Evolutionary conservation across 805 yeast species (phyloP), one percentile per base, ranked within the genome.

Genomic region (Kazachstania taianensis): DNA sequence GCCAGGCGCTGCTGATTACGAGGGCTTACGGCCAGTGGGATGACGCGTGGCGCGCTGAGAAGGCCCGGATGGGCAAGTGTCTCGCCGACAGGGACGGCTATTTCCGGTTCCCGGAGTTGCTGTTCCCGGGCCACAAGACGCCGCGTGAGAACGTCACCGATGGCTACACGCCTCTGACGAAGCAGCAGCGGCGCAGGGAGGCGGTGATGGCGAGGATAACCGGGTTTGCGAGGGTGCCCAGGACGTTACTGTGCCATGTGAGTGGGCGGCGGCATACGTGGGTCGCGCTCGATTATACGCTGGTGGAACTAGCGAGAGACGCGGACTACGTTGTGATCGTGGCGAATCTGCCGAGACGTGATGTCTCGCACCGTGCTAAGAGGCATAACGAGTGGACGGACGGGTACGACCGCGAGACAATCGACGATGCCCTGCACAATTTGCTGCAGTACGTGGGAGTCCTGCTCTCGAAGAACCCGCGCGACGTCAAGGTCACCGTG

Each of bases 191-290:
- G 32, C 36, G 53, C 24, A 48, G 38, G 24, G 45, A 48, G 27
- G 43, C 35, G 29, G 37, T 57, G 5, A 24, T 52, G 7, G 34
- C 42, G 8, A 41, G 45, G 20, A 45, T 42, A 18, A 41, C 50
- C 4, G 58, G 55, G 13, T 48, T 39, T 16, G 48, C 53, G 5
- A 49, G 46, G 22, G 40, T 45, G 5, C 58, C 61, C 26, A 63
- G 86, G 47, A 68, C 69, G 1, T 63, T 81, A 5, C 50, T 81
- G 52, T 75, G 78, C 20, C 80, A 80, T 50, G 63, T 82, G 20
- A 67, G 77, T 44, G 94, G 85, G 3, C 62, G 89, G 40, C 67
- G 63, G 37, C 89, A 81, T 59, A 78, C 92, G 0, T 82, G 94
- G 94, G 84, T 80, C 8, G 76, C 85, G 1, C 55, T 82, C 19